Conservation (phyloP, 352 stramenopile species). For the Thalassiosira delicatula region DNA sequence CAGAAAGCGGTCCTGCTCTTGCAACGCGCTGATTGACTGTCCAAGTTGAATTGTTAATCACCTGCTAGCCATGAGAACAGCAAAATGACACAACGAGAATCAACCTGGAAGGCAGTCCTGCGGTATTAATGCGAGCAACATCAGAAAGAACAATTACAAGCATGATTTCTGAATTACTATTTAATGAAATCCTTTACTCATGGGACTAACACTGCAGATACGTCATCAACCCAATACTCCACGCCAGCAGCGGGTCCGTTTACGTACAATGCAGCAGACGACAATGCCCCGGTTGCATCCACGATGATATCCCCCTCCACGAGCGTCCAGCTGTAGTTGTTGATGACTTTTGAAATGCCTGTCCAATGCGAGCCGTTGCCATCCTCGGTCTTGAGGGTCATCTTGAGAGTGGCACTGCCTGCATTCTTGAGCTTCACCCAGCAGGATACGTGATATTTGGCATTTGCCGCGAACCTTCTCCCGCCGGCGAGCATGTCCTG, state of each 20-base stretch:
- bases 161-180: no score
- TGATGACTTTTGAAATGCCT: constrained; percentile 23
- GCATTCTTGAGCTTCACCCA: constrained; percentile 42
- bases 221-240: constrained; percentile 16
- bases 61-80: no score
- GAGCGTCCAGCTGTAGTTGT: constrained; percentile 29
- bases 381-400: constrained; percentile 30
- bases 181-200: no score
- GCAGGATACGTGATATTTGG: constrained; percentile 31
- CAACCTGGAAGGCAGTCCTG: no score
- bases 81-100: no score
- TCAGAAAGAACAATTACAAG: no score
- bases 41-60: no score
- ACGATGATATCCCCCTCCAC: constrained; percentile 28
- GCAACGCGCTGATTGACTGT: constrained; percentile 24
- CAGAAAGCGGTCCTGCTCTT: constrained; percentile 23
- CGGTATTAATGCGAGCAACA: no score
- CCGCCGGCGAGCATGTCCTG: constrained; percentile 12
- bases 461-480: constrained; percentile 12
- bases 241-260: constrained; percentile 23
- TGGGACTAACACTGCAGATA: background rate
- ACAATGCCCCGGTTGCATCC: constrained; percentile 18
- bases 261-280: constrained; percentile 8
- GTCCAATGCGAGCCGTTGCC: constrained; percentile 15
- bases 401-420: constrained; percentile 4